Base-by-base conservation (phyloP, 331 rosid genomes). In the Dryas integrifolia region DNA sequence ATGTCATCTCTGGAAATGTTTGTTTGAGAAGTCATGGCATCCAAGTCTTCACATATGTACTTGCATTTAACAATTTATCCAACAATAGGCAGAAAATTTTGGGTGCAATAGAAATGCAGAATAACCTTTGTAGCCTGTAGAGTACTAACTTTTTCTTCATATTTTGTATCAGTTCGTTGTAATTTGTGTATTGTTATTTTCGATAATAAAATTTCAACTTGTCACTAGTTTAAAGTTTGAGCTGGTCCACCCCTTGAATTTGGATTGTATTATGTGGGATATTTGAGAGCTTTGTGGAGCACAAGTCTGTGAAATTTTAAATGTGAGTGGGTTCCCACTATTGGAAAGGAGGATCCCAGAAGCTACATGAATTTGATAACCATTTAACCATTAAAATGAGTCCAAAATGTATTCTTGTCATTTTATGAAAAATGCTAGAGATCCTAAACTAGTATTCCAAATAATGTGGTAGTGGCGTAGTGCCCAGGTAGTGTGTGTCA, bases 21-120 rank as follows among this genome's bases (percentile, higher is more conserved):
- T 58, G 10, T 47, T 67, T 59, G 67, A 18, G 56, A 13, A 66
- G 66, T 78, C 64, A 57, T 78, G 82, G 85, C 85, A 79, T 81
- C 72, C 80, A 39, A 61, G 85, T 76, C 76, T 58, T 66, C 65
- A 53, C 6, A 18, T 48, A 46, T 79, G 68, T 81, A 77, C 71
- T 40, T n/a, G 41, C 14, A 2, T 66, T 12, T 67, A 13, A 46
- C 66, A 30, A 78, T 84, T 65, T 58, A 52, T 65, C 62, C 59
- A 41, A 69, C 68, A 46, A 62, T 70, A 30, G 82, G 74, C 74
- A 74, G 72, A 64, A 68, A 68, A 82, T 74, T 71, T 74, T 80
- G 75, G 75, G 66, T 49, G 60, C 76, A 69, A 5, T 30, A 43
- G 75, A 0, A 45, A 21, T 9, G 83, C 80, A 41, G 76, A 75